Base-by-base conservation (phyloP, 805 yeast genomes). In the Starmera dryadoides region DNA sequence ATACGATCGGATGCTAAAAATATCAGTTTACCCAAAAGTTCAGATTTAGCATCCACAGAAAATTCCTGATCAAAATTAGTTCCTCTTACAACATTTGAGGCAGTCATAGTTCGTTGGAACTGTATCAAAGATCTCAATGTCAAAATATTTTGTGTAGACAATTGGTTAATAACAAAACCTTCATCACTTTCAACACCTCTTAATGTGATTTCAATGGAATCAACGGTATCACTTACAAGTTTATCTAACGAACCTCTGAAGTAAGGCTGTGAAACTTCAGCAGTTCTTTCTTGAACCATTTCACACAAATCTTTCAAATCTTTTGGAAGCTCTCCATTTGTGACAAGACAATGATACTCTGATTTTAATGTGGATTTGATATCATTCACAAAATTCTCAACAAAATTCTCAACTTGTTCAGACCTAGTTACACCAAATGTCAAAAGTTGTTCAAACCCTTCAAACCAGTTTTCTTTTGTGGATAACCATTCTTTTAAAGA, bases 151-250 rank as follows among this genome's bases (percentile, higher is more conserved):
- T 82, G 87, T 48, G 77, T 73, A 0, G 86, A 73, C 3, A 86
- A 47, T 41, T 81, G 87, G 31, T 68, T 66, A 2, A 77, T 60
- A 0, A 83, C 52, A 11, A 77, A 45, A 0, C 71, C 70, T 2
- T 68, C 68, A n/a, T 54, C 45, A 18, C 49, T 37, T 1, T 46
- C 22, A 3, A 53, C 38, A 0, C 86, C 86, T 42, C 95, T 64
- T 23, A 80, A 54, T 0, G 82, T 62, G 11, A 85, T 75, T 49
- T 86, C 96, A 7, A 75, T 58, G 2, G 85, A 73, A 39, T 77
- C 75, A 17, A 84, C 71, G 0, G 85, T 76, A 46, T 73, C 74
- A 1, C 76, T 66, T 14, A 85, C 50, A 4, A 75, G 45, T 2
- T 39, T 38, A 21, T 48, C 46, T 4, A 64, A 37, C n/a, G 56